Evolutionary conservation across 441 rosid species (phyloP).

Genomic region (Biscutella laevigata): DNA sequence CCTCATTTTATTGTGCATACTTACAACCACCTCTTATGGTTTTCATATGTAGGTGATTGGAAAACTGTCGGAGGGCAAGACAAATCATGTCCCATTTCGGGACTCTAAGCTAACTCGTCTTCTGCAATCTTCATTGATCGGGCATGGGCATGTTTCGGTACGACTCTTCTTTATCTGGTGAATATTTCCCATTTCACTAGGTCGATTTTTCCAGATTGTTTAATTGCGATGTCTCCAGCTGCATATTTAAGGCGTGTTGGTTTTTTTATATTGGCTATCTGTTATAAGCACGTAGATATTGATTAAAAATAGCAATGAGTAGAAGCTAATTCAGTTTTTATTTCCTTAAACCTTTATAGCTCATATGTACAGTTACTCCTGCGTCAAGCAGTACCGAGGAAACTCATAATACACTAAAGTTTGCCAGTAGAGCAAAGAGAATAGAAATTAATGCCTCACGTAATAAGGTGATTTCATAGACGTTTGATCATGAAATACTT

Average conservation of each 20-base stretch:
- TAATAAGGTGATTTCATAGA: constrained; percentile 60
- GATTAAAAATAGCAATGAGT: background rate
- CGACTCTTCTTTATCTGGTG: constrained; percentile 27
- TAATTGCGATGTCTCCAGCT: background rate
- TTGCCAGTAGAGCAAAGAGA: constrained; percentile 97
- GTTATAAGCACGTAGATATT: background rate
- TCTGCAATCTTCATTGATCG: constrained; percentile 92
- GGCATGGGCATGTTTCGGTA: constrained; percentile 99
- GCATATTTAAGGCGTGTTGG: constrained; percentile 4
- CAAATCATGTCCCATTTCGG: constrained; percentile 96
- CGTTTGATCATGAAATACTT: background rate
- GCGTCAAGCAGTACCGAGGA: constrained; percentile 98
- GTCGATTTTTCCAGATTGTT: background rate
- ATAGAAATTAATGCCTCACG: constrained; percentile 96
- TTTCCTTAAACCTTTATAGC: constrained; percentile 41
- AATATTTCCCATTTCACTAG: constrained; percentile 22
- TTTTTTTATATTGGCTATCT: constrained; percentile 4
- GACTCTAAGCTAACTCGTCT: constrained; percentile 99
- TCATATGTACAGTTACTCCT: constrained; percentile 97
- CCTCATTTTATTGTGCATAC: too few relatives aligned
- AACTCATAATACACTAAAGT: constrained; percentile 96
- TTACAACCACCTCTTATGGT: background rate
- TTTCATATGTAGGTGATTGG: constrained; percentile 71
- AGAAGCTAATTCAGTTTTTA: constrained; percentile 13
- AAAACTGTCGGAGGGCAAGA: constrained; percentile 94